A percentile compares a stretch with the other conserved stretches of the same genome.
Evolutionary conservation across 2,329 filamentous ascomycete species (phyloP).

Genomic region (Alternaria incomplexa): DNA sequence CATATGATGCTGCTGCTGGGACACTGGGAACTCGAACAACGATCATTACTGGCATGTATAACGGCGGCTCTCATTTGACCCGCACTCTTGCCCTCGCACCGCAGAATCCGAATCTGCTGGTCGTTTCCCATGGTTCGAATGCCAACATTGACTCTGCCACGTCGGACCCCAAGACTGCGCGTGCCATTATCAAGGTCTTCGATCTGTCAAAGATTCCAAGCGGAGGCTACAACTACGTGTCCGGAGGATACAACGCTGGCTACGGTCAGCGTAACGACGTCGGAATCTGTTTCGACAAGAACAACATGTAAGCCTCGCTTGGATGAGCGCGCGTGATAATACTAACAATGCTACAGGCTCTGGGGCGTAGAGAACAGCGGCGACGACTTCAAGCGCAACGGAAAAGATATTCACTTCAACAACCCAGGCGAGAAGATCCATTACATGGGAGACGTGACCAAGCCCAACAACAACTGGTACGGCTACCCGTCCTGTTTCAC

Average conservation of each 20-base stretch:
- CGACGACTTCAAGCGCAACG: conserved; percentile 65
- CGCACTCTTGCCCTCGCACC: conserved; percentile 69
- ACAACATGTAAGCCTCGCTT: conserved; percentile 56
- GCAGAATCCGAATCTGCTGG: conserved; percentile 60
- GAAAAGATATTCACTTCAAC: conserved; percentile 67
- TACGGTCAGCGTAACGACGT: conserved; percentile 77
- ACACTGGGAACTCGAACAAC: conserved; percentile 59
- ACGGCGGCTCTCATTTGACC: conserved; percentile 64
- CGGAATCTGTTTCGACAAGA: conserved; percentile 57
- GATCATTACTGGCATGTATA: conserved; percentile 65
- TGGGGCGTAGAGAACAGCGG: conserved; percentile 72
- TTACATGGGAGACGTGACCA: conserved; percentile 64
- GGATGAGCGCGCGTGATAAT: conserved; percentile 20
- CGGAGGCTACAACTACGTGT: conserved; percentile 57
- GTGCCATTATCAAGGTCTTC: conserved; percentile 70
- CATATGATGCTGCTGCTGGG: conserved; percentile 61
- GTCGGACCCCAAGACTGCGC: conserved; percentile 58
- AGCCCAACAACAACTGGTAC: conserved; percentile 61
- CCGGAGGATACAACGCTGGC: conserved; percentile 57
- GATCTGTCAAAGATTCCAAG: conserved; percentile 52
- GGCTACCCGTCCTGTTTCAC: conserved; percentile 75
- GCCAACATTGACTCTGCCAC: conserved; percentile 66
- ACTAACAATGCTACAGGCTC: conserved; percentile 24
- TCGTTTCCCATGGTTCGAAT: conserved; percentile 70
- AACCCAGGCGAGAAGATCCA: conserved; percentile 78